These are phyloP conservation scores for Sporothrix mexicana DNA, from an alignment of 2,329 filamentous ascomycete genomes.

Conservation along the genomic window DNA sequence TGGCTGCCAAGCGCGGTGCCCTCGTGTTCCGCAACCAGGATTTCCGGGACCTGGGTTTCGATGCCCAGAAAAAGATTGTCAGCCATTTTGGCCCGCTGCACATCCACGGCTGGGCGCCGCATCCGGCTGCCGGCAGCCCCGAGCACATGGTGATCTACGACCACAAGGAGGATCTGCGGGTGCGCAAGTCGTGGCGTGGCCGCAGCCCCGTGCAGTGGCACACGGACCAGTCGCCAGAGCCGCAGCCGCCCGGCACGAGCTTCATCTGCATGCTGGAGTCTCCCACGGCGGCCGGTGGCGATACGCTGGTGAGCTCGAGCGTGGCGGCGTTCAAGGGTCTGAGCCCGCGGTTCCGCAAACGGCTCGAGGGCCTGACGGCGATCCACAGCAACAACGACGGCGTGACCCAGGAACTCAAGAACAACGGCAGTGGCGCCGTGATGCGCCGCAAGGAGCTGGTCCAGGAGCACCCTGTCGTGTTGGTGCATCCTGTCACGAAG, in stretches of 20 bases:
- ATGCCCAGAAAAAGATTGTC: slow-evolving; percentile 12
- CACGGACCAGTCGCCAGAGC: slow-evolving; percentile 29
- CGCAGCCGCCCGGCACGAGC: slow-evolving; percentile 27
- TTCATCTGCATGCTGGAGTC: slow-evolving; percentile 30
- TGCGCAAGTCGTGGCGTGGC: slow-evolving; percentile 24
- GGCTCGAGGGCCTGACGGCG: slow-evolving; percentile 31
- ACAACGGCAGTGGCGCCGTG: slow-evolving; percentile 15
- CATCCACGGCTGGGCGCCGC: slow-evolving; percentile 28
- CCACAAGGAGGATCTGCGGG: slow-evolving; percentile 27
- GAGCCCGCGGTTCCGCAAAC: slow-evolving; percentile 28
- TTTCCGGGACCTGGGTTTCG: slow-evolving; percentile 33
- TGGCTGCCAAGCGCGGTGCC: slow-evolving; percentile 24
- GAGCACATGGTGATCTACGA: slow-evolving; percentile 31
- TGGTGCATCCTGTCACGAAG: slow-evolving; percentile 81
- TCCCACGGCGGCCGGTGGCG: slow-evolving; percentile 25
- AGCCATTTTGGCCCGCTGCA: slow-evolving; percentile 28
- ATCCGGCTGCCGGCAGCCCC: slow-evolving; percentile 23
- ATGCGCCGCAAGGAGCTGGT: slow-evolving; percentile 56
- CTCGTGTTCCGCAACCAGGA: slow-evolving; percentile 35
- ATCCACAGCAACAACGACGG: slow-evolving; percentile 29
- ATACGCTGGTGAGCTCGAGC: slow-evolving; percentile 29
- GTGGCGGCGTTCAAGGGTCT: slow-evolving; percentile 27
- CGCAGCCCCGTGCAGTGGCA: slow-evolving; percentile 29
- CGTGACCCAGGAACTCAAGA: slow-evolving; percentile 26
- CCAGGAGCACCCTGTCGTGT: slow-evolving; percentile 75